phyloP scores from a whole-genome alignment of 106 monocot genomes.

The Agapanthus africanus region DNA sequence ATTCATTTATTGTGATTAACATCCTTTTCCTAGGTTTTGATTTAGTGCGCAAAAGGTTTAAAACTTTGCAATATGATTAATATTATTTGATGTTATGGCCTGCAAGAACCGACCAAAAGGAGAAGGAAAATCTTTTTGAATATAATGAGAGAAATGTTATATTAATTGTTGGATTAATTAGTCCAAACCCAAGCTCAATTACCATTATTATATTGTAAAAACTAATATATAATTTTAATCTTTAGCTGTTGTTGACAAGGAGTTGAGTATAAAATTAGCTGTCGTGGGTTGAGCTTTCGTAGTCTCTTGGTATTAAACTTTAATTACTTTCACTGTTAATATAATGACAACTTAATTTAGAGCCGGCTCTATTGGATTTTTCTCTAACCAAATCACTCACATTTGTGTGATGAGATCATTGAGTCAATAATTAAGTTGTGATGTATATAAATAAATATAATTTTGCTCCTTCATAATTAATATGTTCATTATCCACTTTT shows the following conservation, averaged over 20 bases:
- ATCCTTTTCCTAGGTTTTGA: neutral
- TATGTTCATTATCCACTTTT: neutral
- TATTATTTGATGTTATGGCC: neutral
- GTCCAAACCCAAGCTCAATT: neutral
- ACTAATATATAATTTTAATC: neutral
- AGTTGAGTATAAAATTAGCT: no score
- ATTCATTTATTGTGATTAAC: neutral
- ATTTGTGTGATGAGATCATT: no score
- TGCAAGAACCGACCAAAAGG: neutral
- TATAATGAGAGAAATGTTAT: no score
- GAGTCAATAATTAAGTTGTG: no score
- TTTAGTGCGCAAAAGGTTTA: neutral
- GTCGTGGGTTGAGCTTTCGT: conserved; percentile 8
- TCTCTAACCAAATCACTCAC: conserved; percentile 7
- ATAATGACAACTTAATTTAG: neutral
- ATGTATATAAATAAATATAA: no score
- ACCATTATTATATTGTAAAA: neutral
- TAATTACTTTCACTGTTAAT: neutral
- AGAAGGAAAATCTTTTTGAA: neutral
- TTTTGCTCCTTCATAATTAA: neutral
- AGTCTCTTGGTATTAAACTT: neutral
- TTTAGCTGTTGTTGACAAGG: neutral
- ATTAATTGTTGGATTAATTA: neutral
- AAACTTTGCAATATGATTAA: neutral
- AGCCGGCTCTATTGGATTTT: conserved; percentile 3